phyloP scores from a whole-genome alignment of 345 rosid genomes.

The Bruguiera gymnorhiza region DNA sequence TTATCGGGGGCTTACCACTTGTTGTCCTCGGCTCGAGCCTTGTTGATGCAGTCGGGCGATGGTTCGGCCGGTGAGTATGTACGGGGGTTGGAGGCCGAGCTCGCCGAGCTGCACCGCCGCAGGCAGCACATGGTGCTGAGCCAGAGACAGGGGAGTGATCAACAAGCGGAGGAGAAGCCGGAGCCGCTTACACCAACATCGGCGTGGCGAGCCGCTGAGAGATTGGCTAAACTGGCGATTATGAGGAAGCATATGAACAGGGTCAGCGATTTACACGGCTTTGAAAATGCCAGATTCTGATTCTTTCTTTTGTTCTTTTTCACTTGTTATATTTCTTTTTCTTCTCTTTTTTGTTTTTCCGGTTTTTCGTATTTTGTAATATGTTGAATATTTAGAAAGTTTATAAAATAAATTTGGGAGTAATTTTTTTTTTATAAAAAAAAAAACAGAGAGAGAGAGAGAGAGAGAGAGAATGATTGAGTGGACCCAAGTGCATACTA shows the following conservation, averaged over 20 bases:
- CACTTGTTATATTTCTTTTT: background rate
- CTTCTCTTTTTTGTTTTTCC: background rate
- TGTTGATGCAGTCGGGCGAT: conserved; percentile 48
- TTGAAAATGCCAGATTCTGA: conserved; percentile 90
- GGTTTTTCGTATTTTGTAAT: conserved; percentile 27
- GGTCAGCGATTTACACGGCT: conserved; percentile 94
- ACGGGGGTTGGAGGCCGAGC: conserved; percentile 60
- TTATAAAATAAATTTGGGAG: background rate
- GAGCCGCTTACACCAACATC: conserved; percentile 87
- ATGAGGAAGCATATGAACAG: conserved; percentile 89
- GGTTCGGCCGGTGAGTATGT: conserved; percentile 45
- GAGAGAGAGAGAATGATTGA: conserved; percentile 2
- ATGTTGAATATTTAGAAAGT: conserved; percentile 18
- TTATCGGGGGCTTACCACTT: conserved; percentile 56
- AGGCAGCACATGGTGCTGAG: conserved; percentile 27
- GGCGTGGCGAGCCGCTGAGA: conserved; percentile 92
- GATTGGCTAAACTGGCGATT: conserved; percentile 81
- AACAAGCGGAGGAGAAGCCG: conserved; percentile 37
- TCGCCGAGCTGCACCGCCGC: conserved; percentile 47
- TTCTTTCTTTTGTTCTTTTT: background rate
- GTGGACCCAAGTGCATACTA: conserved; percentile 15
- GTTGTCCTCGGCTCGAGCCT: conserved; percentile 68
- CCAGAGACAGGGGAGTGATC: conserved; percentile 19
- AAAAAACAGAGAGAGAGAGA: background rate
- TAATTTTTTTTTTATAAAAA: too few species aligned